These are phyloP conservation scores for Cercophora newfieldiana DNA, from an alignment of 495 filamentous ascomycete species.

Conservation along the genomic window DNA sequence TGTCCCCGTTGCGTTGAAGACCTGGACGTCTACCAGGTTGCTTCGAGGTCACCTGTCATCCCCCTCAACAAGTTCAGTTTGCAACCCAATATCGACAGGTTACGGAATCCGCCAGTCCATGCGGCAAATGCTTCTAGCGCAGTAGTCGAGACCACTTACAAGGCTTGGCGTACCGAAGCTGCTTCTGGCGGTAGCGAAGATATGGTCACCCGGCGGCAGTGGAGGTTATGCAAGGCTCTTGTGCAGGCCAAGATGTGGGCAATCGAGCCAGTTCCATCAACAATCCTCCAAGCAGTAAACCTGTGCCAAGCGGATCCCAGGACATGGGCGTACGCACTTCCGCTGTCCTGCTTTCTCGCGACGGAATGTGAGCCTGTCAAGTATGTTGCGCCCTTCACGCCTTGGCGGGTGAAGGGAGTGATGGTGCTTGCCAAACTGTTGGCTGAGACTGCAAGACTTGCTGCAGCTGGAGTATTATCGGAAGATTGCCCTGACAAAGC, in stretches of 20 bases:
- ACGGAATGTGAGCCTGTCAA: conserved; percentile 40
- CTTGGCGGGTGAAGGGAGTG: conserved; percentile 39
- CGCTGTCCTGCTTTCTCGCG: conserved; percentile 40
- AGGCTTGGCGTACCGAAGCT: conserved; percentile 17
- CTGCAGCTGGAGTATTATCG: conserved; percentile 23
- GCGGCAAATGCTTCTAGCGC: conserved; percentile 21
- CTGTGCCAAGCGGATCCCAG: conserved; percentile 21
- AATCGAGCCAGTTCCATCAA: conserved; percentile 36
- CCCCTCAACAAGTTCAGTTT: conserved; percentile 39
- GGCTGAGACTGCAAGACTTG: conserved; percentile 29
- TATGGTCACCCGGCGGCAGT: conserved; percentile 26
- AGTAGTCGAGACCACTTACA: conserved; percentile 28
- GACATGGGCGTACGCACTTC: conserved; percentile 32
- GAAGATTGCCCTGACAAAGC: conserved; percentile 24
- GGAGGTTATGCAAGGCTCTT: conserved; percentile 41
- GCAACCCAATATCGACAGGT: conserved; percentile 25
- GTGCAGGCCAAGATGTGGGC: conserved; percentile 40
- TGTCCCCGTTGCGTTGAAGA: conserved; percentile 45
- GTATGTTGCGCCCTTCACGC: conserved; percentile 39
- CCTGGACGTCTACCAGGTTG: conserved; percentile 48
- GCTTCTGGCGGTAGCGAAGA: conserved; percentile 12
- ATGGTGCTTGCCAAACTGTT: conserved; percentile 42
- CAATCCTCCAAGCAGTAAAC: conserved; percentile 1
- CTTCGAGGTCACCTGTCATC: conserved; percentile 34
- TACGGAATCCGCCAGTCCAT: conserved; percentile 28